These are phyloP conservation scores for Malus sieversii DNA, from an alignment of 306 rosid species.

Conservation along the genomic window DNA sequence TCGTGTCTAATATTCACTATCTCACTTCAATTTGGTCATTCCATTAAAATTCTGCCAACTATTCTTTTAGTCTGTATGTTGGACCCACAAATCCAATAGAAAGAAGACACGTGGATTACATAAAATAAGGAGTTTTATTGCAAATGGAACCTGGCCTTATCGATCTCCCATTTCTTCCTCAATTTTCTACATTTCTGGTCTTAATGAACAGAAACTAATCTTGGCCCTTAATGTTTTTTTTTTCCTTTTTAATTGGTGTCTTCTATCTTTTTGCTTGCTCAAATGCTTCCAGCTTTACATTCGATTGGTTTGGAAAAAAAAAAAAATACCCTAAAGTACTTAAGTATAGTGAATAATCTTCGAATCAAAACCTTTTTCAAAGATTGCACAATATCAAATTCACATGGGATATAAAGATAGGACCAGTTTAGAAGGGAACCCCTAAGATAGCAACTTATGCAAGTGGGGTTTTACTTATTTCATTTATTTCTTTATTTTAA, in stretches of 20 bases:
- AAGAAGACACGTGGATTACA: too few relatives aligned
- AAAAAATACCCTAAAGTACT: not conserved
- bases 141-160: conserved; percentile 41
- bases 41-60: too few relatives aligned
- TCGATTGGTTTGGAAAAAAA: not conserved
- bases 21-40: too few relatives aligned
- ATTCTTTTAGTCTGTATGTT: too few relatives aligned
- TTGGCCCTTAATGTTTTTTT: not conserved
- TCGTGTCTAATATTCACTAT: too few relatives aligned
- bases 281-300: conserved; percentile 19
- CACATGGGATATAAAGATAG: not conserved
- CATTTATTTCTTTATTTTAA: not conserved
- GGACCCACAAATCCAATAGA: too few relatives aligned
- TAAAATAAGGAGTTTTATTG: too few relatives aligned
- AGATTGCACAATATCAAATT: not conserved
- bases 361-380: not conserved
- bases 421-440: not conserved
- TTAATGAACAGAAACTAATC: conserved; percentile 31
- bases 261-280: conserved; percentile 12
- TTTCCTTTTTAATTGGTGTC: not conserved
- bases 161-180: conserved; percentile 24
- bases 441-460: not conserved
- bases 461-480: not conserved
- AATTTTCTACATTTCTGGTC: conserved; percentile 34
- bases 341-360: not conserved